Conservation (phyloP, 2,329 filamentous ascomycete genomes). For the Scedosporium dehoogii region DNA sequence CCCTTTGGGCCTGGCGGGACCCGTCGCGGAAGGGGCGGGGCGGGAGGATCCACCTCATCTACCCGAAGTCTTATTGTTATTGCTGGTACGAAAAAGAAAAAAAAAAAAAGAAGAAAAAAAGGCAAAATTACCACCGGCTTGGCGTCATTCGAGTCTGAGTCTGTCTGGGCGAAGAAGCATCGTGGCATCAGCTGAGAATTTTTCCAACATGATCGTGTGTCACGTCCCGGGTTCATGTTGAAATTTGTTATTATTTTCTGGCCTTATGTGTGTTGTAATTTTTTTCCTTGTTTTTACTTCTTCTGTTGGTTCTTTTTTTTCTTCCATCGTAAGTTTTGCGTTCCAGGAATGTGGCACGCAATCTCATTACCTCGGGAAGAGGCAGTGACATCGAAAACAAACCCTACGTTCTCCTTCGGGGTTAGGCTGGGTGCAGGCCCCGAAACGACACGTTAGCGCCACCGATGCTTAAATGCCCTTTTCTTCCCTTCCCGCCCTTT, state of each 20-base stretch:
- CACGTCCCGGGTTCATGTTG: neutral
- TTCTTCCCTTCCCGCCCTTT: neutral
- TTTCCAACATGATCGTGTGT: neutral
- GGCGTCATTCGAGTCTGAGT: too few species aligned
- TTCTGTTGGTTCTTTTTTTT: neutral
- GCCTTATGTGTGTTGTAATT: neutral
- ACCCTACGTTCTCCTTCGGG: neutral
- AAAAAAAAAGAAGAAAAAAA: neutral
- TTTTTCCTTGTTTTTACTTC: neutral
- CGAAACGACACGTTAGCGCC: neutral
- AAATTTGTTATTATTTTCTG: neutral
- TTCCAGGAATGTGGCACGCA: neutral
- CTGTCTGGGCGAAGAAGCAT: neutral
- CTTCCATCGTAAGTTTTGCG: neutral
- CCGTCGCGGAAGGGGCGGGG: neutral
- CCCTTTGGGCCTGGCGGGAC: constrained; percentile 3
- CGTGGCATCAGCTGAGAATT: too few species aligned
- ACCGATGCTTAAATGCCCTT: neutral
- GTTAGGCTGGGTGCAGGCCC: neutral
- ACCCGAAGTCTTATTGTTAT: neutral
- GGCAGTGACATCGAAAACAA: too few species aligned
- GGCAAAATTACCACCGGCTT: neutral
- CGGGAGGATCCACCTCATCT: constrained; percentile 5
- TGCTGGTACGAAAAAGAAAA: neutral
- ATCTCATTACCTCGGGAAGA: too few species aligned